Evolutionary conservation across 352 stramenopile genomes (phyloP).

Genomic region (Elongisporangium undulatum): DNA sequence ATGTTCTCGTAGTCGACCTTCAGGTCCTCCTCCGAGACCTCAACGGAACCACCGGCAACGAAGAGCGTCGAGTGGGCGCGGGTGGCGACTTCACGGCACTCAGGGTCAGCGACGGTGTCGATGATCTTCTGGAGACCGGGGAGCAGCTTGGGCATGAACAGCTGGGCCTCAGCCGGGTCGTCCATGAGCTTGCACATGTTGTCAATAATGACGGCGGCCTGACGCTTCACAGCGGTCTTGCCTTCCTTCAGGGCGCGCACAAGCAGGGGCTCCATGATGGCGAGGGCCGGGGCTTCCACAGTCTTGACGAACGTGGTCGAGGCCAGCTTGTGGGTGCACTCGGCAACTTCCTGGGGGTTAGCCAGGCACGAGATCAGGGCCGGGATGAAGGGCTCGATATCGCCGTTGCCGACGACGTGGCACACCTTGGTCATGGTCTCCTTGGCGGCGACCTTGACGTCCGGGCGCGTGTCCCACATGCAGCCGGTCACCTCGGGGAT

Average conservation of each 20-base stretch:
- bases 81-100: constrained; percentile 95
- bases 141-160: constrained; percentile 97
- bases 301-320: constrained; percentile 99
- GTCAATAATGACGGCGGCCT: constrained; percentile 98
- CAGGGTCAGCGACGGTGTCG: constrained; percentile 94
- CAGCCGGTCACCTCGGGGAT: constrained; percentile 97
- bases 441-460: constrained; percentile 95
- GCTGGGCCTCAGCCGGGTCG: constrained; percentile 94
- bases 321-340: constrained; percentile 98
- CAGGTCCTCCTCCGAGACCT: constrained; percentile 89
- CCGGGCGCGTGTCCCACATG: constrained; percentile 99
- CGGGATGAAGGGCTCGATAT: constrained; percentile 99
- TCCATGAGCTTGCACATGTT: constrained; percentile 99
- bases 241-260: constrained; percentile 95
- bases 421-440: constrained; percentile 94
- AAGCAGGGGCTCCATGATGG: constrained; percentile 97
- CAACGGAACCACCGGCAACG: constrained; percentile 90
- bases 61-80: constrained; percentile 93
- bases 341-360: constrained; percentile 95
- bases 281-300: constrained; percentile 94
- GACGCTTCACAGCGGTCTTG: constrained; percentile 95
- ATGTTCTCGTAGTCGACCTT: constrained; percentile 90
- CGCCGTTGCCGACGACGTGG: constrained; percentile 97
- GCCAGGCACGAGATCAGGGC: constrained; percentile 96
- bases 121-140: constrained; percentile 96